Conservation (phyloP, 495 filamentous ascomycete species). For the Rusavskia elegans region DNA sequence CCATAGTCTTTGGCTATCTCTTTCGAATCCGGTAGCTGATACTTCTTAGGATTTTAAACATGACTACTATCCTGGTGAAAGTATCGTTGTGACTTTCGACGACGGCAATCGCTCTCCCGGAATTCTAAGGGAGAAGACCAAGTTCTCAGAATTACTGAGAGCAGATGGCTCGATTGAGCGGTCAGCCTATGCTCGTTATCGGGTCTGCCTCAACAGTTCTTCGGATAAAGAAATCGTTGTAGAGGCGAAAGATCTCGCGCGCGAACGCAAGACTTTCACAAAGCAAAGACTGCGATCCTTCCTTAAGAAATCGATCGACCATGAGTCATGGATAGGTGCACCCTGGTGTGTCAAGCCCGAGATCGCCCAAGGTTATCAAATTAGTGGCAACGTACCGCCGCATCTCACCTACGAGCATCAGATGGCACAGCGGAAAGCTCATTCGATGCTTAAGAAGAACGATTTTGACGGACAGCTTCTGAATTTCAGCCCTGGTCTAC, state of each 20-base stretch:
- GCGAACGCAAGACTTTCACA: constrained; percentile 86
- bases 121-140: constrained; percentile 72
- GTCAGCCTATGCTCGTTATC: constrained; percentile 59
- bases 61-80: constrained; percentile 88
- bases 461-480: constrained; percentile 35
- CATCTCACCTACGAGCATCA: constrained; percentile 69
- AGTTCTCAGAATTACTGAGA: constrained; percentile 44
- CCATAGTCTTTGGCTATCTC: neutral
- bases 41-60: constrained; percentile 67
- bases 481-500: constrained; percentile 41
- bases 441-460: constrained; percentile 50
- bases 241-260: constrained; percentile 66
- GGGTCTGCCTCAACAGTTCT: constrained; percentile 55
- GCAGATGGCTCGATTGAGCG: constrained; percentile 50
- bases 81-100: constrained; percentile 54
- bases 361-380: constrained; percentile 69
- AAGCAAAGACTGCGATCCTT: constrained; percentile 89
- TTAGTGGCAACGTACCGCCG: constrained; percentile 67
- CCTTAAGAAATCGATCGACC: constrained; percentile 81
- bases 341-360: constrained; percentile 89
- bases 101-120: constrained; percentile 61
- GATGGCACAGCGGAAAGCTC: constrained; percentile 57
- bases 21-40: constrained; percentile 15
- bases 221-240: constrained; percentile 61
- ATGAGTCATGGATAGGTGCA: constrained; percentile 85